Base-by-base conservation (phyloP, 140 eudicot genomes). In the Bidens hawaiensis region DNA sequence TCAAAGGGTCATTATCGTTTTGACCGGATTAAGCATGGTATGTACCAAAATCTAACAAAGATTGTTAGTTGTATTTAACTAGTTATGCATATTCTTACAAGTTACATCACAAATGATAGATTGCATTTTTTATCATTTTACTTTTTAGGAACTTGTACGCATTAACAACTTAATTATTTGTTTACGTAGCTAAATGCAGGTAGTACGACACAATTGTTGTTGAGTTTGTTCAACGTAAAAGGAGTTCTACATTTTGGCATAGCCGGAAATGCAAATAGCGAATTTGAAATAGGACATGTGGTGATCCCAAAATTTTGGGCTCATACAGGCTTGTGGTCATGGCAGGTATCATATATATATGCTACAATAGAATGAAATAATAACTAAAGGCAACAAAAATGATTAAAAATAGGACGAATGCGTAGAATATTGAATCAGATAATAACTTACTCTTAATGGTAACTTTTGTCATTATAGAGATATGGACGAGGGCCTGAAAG, bases 311-410 rank as follows among this genome's bases (percentile, higher is more conserved):
- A 59, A 36, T 80, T 65, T 54, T 80, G 86, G 83, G 90, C 86
- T 19, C 83, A 80, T 67, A 76, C 82, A 0, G 86, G 86, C 21
- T 75, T 80, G 30, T 83, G 86, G 90, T 60, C 34, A 25, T 83
- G 90, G 86, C 86, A 83, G 90, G 90, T 83, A 74, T 33, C n/a
- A n/a, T n/a, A n/a, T n/a, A n/a, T n/a, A n/a, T n/a, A n/a, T 8
- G 7, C 43, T 30, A 30, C 2, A 30, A 13, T 16, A 6, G 25
- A 6, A 49, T 12, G 23, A 19, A 30, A 31, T 13, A 4, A 43
- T 15, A 16, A 46, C 11, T 5, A 46, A n/a, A 42, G n/a, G 8
- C 17, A 23, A 30, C 6, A 30, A 3, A 3, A 10, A 36, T 36
- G 43, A 7, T 11, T 36, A 8, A 36, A 36, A 11, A 36, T 8